A percentile compares a stretch with the other conserved stretches of the same genome.
Evolutionary conservation across 139 green algal genomes (phyloP).

Genomic region (Dunaliella primolecta): DNA sequence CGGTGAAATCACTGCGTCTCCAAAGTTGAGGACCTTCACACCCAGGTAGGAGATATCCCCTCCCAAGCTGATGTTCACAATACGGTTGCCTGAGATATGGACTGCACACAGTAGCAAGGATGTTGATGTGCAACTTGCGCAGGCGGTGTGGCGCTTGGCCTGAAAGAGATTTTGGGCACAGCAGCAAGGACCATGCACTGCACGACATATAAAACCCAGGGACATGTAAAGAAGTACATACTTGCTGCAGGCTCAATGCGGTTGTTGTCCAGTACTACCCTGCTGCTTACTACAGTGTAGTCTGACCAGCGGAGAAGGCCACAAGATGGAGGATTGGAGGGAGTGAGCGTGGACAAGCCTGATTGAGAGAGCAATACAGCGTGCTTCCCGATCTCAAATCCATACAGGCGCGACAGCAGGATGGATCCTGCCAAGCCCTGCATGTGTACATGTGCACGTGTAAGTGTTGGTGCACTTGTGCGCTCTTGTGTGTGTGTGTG

Average conservation of each 20-base stretch:
- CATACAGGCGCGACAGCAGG: neutral
- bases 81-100: slow-evolving; percentile 21
- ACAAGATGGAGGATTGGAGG: slow-evolving; percentile 11
- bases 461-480: too few species aligned
- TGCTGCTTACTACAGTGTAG: slow-evolving; percentile 39
- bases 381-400: neutral
- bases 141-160: too few species aligned
- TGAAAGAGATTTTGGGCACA: neutral
- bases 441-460: too few species aligned
- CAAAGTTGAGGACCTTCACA: slow-evolving; percentile 43
- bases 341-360: neutral
- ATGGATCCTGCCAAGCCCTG: neutral
- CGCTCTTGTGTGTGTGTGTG: too few species aligned
- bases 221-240: slow-evolving; percentile 9
- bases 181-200: neutral
- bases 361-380: neutral
- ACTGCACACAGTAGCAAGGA: slow-evolving; percentile 26
- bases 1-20: slow-evolving; percentile 67
- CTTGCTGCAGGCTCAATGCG: slow-evolving; percentile 42
- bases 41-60: neutral
- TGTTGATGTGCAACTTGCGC: too few species aligned
- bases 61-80: slow-evolving; percentile 20
- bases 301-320: slow-evolving; percentile 35
- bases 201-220: neutral
- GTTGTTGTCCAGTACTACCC: slow-evolving; percentile 37